Conservation (phyloP, 148 eudicot species). For the Talinum fruticosum region DNA sequence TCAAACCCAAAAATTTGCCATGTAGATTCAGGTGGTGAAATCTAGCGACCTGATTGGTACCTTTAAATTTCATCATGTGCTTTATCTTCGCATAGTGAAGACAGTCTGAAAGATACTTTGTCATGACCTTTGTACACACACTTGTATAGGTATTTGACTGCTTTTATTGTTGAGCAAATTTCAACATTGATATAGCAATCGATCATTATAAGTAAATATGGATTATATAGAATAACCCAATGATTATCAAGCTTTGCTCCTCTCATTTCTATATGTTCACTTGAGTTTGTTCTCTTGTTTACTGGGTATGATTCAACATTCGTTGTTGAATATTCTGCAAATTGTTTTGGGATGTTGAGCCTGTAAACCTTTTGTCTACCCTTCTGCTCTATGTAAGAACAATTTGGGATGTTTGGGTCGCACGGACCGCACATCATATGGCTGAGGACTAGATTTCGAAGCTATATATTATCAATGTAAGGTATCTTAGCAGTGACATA, state of each 20-base stretch:
- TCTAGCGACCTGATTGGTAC: not conserved
- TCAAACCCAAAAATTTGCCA: not conserved
- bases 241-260: not conserved
- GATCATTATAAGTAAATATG: not conserved
- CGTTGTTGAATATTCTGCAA: not conserved
- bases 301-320: not conserved
- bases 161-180: not conserved
- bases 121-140: conserved; percentile 6
- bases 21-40: not conserved
- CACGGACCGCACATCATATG: conserved; percentile 4
- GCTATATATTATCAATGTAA: no score
- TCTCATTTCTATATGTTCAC: not conserved
- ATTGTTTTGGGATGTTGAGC: not conserved
- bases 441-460: not conserved
- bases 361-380: not conserved
- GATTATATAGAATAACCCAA: conserved; percentile 13
- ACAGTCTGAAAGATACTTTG: not conserved
- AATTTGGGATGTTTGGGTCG: not conserved
- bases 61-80: not conserved
- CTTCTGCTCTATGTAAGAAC: not conserved
- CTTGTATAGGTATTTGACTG: not conserved
- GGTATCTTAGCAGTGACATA: conserved; percentile 1
- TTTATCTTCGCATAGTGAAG: not conserved
- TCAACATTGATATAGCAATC: conserved; percentile 10
- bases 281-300: not conserved